phyloP scores from a whole-genome alignment of 2,329 filamentous ascomycete species.

The Calonectria pseudoturangicola region DNA sequence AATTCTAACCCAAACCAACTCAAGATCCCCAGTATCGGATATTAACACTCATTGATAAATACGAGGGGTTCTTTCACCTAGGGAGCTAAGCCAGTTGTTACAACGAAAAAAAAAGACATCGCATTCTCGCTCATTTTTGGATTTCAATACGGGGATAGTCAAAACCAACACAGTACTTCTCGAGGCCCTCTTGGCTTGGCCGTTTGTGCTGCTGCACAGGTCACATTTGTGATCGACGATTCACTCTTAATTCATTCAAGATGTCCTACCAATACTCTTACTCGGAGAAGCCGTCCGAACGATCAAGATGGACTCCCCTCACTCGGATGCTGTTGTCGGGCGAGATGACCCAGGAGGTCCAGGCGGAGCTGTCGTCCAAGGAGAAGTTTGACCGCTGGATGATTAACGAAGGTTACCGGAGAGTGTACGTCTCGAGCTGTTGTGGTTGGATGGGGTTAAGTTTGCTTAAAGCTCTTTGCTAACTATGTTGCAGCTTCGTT shows the following conservation, averaged over 20 bases:
- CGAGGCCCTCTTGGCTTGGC: conserved; percentile 14
- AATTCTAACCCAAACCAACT: conserved; percentile 56
- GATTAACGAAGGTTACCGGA: conserved; percentile 89
- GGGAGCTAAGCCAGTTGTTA: not conserved
- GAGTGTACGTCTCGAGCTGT: conserved; percentile 73
- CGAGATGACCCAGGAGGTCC: conserved; percentile 85
- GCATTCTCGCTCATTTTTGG: not conserved
- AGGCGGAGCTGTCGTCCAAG: conserved; percentile 79
- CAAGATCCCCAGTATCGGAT: too few species aligned
- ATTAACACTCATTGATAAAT: conserved; percentile 2
- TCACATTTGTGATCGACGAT: conserved; percentile 5
- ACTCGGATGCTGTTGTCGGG: conserved; percentile 89
- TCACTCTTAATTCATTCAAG: conserved; percentile 22
- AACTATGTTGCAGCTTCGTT: conserved; percentile 76
- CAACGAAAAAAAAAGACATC: too few species aligned
- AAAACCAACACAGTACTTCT: not conserved
- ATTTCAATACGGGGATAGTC: conserved; percentile 1
- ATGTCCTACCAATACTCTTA: conserved; percentile 56
- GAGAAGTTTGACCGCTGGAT: conserved; percentile 91
- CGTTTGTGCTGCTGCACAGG: conserved; percentile 15
- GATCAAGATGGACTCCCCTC: conserved; percentile 88
- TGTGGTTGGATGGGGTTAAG: not conserved
- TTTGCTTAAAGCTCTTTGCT: conserved; percentile 24
- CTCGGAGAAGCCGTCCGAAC: conserved; percentile 73
- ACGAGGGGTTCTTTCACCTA: not conserved